Evolutionary conservation across 179 eudicot species (phyloP), one percentile per base, ranked within the genome.

Genomic region (Dionaea muscipula): DNA sequence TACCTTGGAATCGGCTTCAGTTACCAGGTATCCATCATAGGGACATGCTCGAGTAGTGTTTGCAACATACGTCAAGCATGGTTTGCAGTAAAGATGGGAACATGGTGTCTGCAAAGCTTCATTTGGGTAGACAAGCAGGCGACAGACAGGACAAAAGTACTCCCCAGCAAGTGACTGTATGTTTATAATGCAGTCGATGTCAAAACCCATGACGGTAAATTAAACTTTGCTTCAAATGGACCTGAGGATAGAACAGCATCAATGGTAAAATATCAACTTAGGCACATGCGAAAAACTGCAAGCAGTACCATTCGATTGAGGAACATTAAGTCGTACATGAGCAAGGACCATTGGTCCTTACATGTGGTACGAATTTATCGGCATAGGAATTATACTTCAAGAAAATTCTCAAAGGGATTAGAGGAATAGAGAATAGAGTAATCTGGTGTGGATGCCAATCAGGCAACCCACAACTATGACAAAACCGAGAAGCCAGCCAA

Each of bases 111-210:
- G 96, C 46, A 89, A 47, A 45, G 99, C 96, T 77, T 93, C 96
- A 25, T 69, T 72, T 6, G 99, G 96, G 61, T 88, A 85, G 35
- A 85, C 94, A 58, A 93, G 99, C 17, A 81, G 80, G 47, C 82
- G 84, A 73, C 99, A 93, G 22, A 93, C 94, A 7, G 94, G 95
- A 51, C 96, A 93, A 63, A 93, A 93, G 63, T 88, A 93, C 65
- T 93, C 96, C 46, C 95, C 94, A 11, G 85, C 75, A 46, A 89
- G 82, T 26, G 87, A 67, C 33, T 79, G 89, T 51, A 85, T 81
- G 56, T 93, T 79, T 20, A 82, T 37, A 25, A 88, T 85, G 79
- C 99, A 88, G 51, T 89, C 99, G 35, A 72, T 83, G 61, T 93
- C 99, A 37, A 93, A 88, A 14, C 99, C 99, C 99, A 93, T 93